phyloP scores from a whole-genome alignment of 2,329 filamentous ascomycete species.

The Phaeomoniella chlamydospora region DNA sequence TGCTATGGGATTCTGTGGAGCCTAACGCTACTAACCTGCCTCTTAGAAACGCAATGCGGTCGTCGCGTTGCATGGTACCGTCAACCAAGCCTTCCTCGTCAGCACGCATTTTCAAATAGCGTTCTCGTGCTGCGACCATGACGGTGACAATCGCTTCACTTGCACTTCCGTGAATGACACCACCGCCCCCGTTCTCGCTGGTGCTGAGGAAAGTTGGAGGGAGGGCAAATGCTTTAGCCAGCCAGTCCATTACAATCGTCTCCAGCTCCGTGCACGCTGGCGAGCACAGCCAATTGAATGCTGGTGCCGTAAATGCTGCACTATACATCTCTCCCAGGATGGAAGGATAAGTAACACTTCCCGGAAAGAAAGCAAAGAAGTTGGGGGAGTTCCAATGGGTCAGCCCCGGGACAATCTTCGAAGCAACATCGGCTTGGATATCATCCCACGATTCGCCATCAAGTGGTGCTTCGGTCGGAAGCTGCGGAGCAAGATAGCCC shows the following conservation, averaged over 20 bases:
- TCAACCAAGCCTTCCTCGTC: conserved; percentile 31
- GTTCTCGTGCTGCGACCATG: conserved; percentile 75
- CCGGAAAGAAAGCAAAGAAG: conserved; percentile 93
- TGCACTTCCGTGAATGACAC: conserved; percentile 87
- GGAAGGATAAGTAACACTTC: conserved; percentile 62
- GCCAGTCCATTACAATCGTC: conserved; percentile 85
- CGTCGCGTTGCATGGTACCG: conserved; percentile 46
- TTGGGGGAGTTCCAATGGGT: conserved; percentile 92
- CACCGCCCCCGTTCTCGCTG: conserved; percentile 53
- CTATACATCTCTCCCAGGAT: conserved; percentile 90
- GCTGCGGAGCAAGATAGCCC: conserved; percentile 68
- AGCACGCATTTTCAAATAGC: conserved; percentile 51
- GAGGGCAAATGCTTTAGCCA: conserved; percentile 60
- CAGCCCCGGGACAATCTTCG: conserved; percentile 77
- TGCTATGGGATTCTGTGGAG: conserved; percentile 66
- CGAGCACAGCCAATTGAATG: conserved; percentile 95
- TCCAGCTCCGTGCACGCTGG: conserved; percentile 88
- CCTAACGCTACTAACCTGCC: conserved; percentile 66
- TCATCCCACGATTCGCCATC: conserved; percentile 56
- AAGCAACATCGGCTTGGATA: conserved; percentile 72
- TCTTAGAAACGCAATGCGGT: conserved; percentile 51
- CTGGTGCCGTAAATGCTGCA: conserved; percentile 73
- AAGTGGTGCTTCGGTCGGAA: conserved; percentile 55
- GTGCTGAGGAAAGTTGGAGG: conserved; percentile 61
- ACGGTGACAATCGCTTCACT: conserved; percentile 77